These are phyloP conservation scores for Pleurotus ostreatus DNA, from an alignment of 768 basidiomycete species.

Conservation along the genomic window DNA sequence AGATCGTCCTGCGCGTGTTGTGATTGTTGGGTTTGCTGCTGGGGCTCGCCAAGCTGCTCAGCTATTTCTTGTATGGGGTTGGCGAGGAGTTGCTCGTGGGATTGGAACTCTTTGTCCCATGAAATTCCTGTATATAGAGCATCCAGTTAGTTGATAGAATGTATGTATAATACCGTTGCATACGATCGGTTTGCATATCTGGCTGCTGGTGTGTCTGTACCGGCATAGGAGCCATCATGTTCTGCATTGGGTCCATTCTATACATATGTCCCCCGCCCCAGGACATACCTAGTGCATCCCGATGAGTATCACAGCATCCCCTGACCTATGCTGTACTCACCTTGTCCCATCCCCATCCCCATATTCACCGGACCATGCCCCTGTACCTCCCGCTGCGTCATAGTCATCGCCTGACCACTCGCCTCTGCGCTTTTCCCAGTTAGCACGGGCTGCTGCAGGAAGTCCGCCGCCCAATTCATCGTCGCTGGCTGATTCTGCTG, in stretches of 20 bases:
- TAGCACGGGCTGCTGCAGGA: slow-evolving; percentile 24
- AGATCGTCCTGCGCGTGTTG: slow-evolving; percentile 60
- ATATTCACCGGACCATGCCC: no score
- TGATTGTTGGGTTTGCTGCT: slow-evolving; percentile 21
- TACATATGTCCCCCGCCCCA: slow-evolving; percentile 15
- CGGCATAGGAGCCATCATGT: slow-evolving; percentile 6
- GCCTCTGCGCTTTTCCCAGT: not conserved
- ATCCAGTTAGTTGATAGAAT: not conserved
- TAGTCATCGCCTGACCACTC: no score
- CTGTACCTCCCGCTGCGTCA: no score
- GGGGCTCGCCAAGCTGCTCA: slow-evolving; percentile 12
- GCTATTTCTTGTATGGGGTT: not conserved
- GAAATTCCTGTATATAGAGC: slow-evolving; percentile 29
- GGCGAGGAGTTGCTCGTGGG: slow-evolving; percentile 43
- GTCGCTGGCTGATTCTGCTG: slow-evolving; percentile 15
- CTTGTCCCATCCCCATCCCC: not conserved
- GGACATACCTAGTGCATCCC: slow-evolving; percentile 8
- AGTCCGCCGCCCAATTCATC: slow-evolving; percentile 62
- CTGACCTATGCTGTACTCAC: not conserved
- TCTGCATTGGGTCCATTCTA: not conserved
- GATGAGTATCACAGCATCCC: no score
- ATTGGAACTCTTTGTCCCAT: slow-evolving; percentile 67
- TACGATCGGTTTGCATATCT: slow-evolving; percentile 38
- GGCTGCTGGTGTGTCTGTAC: slow-evolving; percentile 19
- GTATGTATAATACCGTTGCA: slow-evolving; percentile 15